Evolutionary conservation across 345 rosid species (phyloP), one percentile per base, ranked within the genome.

Genomic region (Citrus inodora): DNA sequence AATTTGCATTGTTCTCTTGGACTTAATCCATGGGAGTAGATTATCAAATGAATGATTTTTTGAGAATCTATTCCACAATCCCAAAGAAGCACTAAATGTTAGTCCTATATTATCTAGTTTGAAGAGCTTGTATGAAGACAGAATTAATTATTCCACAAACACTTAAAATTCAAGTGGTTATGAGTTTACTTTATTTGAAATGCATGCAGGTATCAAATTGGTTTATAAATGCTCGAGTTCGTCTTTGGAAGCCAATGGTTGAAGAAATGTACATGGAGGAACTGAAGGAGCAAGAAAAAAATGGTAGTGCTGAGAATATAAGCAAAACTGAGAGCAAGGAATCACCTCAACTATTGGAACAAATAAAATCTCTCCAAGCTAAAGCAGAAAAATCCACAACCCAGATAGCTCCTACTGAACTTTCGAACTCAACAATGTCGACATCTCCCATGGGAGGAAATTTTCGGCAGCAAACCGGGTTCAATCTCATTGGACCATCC

Each of bases 221-320:
- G 97, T 93, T 91, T 80, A 93, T 93, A 59, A 91, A 91, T 80
- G 94, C 97, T 37, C 90, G 95, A 78, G 95, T 91, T 77, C 90
- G 97, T 27, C 85, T 93, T 7, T 93, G 95, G 97, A 93, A 93
- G 83, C 97, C 97, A 66, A 90, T 93, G 97, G 94, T 93, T 3
- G 97, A 93, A 82, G 93, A 93, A 70, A 86, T 93, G 92, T 93
- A 93, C 83, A 0, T 59, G 73, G 97, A 91, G 73, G 97, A 93
- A 81, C 78, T 84, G 63, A 81, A 89, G 77, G 87, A 72, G 59
- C 82, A 83, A 38, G 89, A 85, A 46, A 84, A 60, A 70, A 83
- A 53, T 13, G 84, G 78, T 4, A 46, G 4, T 46, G 61, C 80
- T 1, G 79, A 73, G 55, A 81, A 70, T 35, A 11, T 63, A 51